These are phyloP conservation scores for Fusarium keratoplasticum DNA, from an alignment of 2,329 filamentous ascomycete genomes.

Conservation along the genomic window DNA sequence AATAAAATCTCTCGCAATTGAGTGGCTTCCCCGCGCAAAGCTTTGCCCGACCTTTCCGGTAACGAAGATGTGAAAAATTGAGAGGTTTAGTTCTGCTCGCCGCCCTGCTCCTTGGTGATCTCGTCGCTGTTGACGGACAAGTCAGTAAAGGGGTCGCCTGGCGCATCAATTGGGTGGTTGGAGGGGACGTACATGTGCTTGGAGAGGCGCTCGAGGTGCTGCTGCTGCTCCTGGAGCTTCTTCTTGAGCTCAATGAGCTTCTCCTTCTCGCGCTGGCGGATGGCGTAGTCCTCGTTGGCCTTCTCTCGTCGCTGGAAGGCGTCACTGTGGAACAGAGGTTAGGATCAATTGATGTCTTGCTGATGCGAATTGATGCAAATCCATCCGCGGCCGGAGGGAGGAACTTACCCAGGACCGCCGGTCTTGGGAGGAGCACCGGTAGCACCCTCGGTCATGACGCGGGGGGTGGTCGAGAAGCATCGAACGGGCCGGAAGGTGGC, in stretches of 20 bases:
- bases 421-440: conserved; percentile 70
- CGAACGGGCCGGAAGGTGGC: conserved; percentile 65
- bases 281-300: conserved; percentile 85
- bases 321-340: conserved; percentile 68
- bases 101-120: conserved; percentile 77
- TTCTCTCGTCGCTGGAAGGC: conserved; percentile 93
- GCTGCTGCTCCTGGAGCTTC: conserved; percentile 80
- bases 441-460: conserved; percentile 77
- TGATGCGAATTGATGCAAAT: conserved; percentile 18
- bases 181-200: conserved; percentile 80
- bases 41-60: conserved; percentile 35
- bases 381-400: not conserved
- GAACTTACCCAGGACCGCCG: conserved; percentile 65
- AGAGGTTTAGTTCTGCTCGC: conserved; percentile 69
- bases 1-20: conserved; percentile 27
- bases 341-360: conserved; percentile 2
- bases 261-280: conserved; percentile 88
- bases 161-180: conserved; percentile 7
- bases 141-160: conserved; percentile 22
- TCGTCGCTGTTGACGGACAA: conserved; percentile 69
- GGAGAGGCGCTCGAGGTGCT: conserved; percentile 86
- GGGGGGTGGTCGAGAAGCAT: conserved; percentile 72
- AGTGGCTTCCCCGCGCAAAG: conserved; percentile 28
- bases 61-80: conserved; percentile 16
- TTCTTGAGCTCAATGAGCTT: conserved; percentile 84